Evolutionary conservation across 2,329 filamentous ascomycete genomes (phyloP), one percentile per base, ranked within the genome.

Genomic region (Fusarium subtropicale): DNA sequence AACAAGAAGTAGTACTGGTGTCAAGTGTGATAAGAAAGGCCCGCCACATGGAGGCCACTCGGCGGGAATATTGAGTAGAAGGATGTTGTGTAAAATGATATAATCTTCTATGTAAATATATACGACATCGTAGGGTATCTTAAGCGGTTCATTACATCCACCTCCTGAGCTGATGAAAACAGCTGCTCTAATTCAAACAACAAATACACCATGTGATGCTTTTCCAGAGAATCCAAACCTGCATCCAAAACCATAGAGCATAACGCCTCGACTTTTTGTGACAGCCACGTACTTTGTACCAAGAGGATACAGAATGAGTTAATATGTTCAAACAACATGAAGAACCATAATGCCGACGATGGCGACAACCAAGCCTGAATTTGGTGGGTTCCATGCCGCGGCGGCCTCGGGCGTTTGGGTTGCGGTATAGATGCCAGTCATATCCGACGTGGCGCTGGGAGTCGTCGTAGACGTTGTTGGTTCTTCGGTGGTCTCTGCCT

Each of bases 401-500:
- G 63, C 71, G 16, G 67, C 60, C 31, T 76, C 68, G 7, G 79
- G 77, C 22, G 78, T 79, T 54, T 71, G 68, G 7, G 79, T 80
- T 10, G 79, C 79, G 13, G 78, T 79, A 60, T 75, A 80, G 1
- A 79, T 58, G 7, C 79, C 79, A 18, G 78, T 79, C 60, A 70
- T 44, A 22, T 65, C 52, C 6, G 59, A 70, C 1, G 70, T 73
- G 20, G 69, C 62, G 0, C 73, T 70, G 7, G 69, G 41, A 30
- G 56, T 48, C 7, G 71, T 51, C 1, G 73, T 69, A 13, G 66
- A 67, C 15, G 73, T 69, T 33, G 73, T 71, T 10, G 71, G 52
- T 18, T 73, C 69, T 38, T 66, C 30, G 4, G 75, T 75, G 8
- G 71, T 68, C 42, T 66, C 41, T 22, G 76, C 76, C 10, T 76